Conservation (phyloP, 2,329 filamentous ascomycete species). For the Penicillium polonicum region DNA sequence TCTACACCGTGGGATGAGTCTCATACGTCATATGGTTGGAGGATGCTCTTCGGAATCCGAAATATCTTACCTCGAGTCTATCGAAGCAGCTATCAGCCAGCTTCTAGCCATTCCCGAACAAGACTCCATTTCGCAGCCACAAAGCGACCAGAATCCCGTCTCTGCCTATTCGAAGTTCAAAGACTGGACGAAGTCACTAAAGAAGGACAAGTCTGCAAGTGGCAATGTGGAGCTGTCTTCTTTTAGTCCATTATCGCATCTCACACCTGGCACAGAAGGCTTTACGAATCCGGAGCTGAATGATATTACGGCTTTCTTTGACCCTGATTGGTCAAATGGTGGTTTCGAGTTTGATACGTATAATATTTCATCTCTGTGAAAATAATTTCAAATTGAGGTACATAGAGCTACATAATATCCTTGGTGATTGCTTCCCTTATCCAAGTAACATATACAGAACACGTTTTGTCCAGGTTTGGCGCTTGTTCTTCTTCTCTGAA, state of each 20-base stretch:
- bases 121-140: constrained; percentile 11
- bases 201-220: constrained; percentile 10
- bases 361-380: background rate
- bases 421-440: background rate
- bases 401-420: background rate
- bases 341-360: constrained; percentile 10
- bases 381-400: background rate
- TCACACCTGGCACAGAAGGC: constrained; percentile 6
- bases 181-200: constrained; percentile 39
- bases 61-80: constrained; percentile 52
- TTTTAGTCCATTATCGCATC: constrained; percentile 15
- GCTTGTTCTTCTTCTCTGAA: background rate
- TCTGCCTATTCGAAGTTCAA: constrained; percentile 53
- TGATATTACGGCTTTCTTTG: constrained; percentile 11
- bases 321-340: constrained; percentile 11
- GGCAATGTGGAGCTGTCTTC: constrained; percentile 14
- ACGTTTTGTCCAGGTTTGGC: constrained; percentile 14
- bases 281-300: constrained; percentile 4
- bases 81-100: constrained; percentile 48
- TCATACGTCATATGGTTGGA: constrained; percentile 54
- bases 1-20: constrained; percentile 49
- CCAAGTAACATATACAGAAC: constrained; percentile 18
- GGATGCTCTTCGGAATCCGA: constrained; percentile 53
- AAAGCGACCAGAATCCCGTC: constrained; percentile 31
- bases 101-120: constrained; percentile 43